Evolutionary conservation across 768 basidiomycete genomes (phyloP).

Genomic region (Suillus luteus): DNA sequence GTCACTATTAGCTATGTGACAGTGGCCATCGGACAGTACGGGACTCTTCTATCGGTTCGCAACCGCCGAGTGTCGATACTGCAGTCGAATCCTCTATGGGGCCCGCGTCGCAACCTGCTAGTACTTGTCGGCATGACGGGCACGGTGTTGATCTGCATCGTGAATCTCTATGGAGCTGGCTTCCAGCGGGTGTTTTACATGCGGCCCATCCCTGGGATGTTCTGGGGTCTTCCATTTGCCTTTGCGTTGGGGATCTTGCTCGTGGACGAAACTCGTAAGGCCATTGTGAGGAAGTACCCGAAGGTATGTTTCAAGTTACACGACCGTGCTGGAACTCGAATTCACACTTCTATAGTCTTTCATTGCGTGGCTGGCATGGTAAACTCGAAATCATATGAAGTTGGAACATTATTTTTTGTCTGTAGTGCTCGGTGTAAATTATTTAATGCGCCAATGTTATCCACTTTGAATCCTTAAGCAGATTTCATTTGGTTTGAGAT

Average conservation of each 20-base stretch:
- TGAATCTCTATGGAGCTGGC: conserved; percentile 40
- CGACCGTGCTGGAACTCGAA: not conserved
- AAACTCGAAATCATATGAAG: not conserved
- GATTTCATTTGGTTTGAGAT: not conserved
- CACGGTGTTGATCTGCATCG: conserved; percentile 33
- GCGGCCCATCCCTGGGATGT: conserved; percentile 40
- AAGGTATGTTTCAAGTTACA: conserved; percentile 23
- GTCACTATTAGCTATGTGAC: conserved; percentile 35
- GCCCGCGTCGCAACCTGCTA: conserved; percentile 38
- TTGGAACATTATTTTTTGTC: no score
- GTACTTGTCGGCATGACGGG: conserved; percentile 36
- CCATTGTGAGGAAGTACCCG: conserved; percentile 38
- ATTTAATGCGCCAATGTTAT: not conserved
- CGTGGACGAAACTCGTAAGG: conserved; percentile 41
- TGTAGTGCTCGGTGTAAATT: not conserved
- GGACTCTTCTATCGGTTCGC: conserved; percentile 26
- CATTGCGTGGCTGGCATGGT: conserved; percentile 33
- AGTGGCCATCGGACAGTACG: conserved; percentile 33
- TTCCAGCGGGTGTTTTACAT: conserved; percentile 19
- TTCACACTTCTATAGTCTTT: conserved; percentile 23
- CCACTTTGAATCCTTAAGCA: not conserved
- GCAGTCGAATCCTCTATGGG: conserved; percentile 35
- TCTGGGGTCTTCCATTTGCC: conserved; percentile 41
- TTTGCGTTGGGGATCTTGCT: conserved; percentile 39
- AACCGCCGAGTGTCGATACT: conserved; percentile 33